Conservation (phyloP, 176 grass and related monocot genomes). For the Hordeum marinum region DNA sequence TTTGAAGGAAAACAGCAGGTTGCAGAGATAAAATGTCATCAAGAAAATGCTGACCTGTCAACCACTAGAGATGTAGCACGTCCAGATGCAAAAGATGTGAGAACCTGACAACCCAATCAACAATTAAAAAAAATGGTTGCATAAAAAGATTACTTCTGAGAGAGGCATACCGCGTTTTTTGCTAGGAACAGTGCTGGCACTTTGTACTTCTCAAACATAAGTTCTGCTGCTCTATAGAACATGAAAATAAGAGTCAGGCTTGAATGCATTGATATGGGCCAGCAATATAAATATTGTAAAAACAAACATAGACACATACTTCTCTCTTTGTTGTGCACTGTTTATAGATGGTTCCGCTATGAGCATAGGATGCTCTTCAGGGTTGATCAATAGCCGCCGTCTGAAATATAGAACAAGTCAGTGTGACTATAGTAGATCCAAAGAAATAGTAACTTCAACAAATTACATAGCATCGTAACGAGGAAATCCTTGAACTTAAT, state of each 20-base stretch:
- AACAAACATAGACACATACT: constrained; percentile 34
- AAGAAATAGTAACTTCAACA: not conserved
- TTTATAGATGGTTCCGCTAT: constrained; percentile 90
- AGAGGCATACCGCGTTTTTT: constrained; percentile 90
- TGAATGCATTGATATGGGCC: not conserved
- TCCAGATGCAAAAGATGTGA: constrained; percentile 99
- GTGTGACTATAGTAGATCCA: not conserved
- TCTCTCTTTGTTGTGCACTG: constrained; percentile 84
- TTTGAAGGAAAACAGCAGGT: not conserved
- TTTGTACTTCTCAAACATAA: constrained; percentile 99
- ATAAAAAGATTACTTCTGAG: constrained; percentile 25
- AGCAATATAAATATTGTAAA: not conserved
- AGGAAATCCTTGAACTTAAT: not conserved
- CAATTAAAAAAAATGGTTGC: constrained; percentile 31
- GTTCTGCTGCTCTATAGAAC: constrained; percentile 74
- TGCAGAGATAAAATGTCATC: not conserved
- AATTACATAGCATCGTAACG: not conserved
- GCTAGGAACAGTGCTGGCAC: constrained; percentile 94
- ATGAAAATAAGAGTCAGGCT: constrained; percentile 30
- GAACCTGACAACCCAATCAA: constrained; percentile 53
- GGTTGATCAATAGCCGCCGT: constrained; percentile 83
- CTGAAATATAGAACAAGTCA: constrained; percentile 41
- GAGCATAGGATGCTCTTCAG: constrained; percentile 96
- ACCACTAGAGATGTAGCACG: constrained; percentile 95
- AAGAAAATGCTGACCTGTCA: constrained; percentile 69